Base-by-base conservation (phyloP, 306 rosid species). In the Acmispon strigosus region DNA sequence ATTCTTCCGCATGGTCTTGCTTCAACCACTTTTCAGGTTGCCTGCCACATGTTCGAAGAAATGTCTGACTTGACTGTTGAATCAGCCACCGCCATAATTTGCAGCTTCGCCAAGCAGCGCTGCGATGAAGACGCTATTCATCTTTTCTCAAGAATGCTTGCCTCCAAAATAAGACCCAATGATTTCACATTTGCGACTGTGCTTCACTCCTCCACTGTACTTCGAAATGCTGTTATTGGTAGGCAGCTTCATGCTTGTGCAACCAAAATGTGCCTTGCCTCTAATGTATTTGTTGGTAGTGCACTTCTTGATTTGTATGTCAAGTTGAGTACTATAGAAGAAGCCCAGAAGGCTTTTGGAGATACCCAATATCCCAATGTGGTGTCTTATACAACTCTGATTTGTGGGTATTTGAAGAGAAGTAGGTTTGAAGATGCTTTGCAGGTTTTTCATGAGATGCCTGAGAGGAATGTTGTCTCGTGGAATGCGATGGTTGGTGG, bases 401-500 rank as follows among this genome's bases (percentile, higher is more conserved):
- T 90, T 51, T 61, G 83, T 72, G 96, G 96, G 15, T 90, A 82
- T 78, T 60, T 93, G 71, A 90, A 85, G 80, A 81, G 58, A 61
- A 65, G 72, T 49, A 88, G 73, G 80, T 76, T 84, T 70, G 76
- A 83, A 47, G 96, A 87, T 66, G 98, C 97, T 44, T 44, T 73
- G 48, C 74, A 6, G 44, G 77, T 93, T 77, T 93, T 93, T 39
- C 50, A 12, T 2, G 82, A 73, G 70, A 88, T 88, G 96, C 96
- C 93, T 2, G 86, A 85, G 88, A 87, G 83, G 78, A 93, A 93
- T 36, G 61, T 85, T 8, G 85, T 93, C 8, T 88, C 98, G 0
- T 93, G 98, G 98, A 90, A 88, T 81, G 90, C 92, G 0, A 85
- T 93, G 89, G 84, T 90, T 62, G 78, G 94, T 14, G 97, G 97